phyloP scores from a whole-genome alignment of 2,329 filamentous ascomycete species.

The Cadophora gregata region DNA sequence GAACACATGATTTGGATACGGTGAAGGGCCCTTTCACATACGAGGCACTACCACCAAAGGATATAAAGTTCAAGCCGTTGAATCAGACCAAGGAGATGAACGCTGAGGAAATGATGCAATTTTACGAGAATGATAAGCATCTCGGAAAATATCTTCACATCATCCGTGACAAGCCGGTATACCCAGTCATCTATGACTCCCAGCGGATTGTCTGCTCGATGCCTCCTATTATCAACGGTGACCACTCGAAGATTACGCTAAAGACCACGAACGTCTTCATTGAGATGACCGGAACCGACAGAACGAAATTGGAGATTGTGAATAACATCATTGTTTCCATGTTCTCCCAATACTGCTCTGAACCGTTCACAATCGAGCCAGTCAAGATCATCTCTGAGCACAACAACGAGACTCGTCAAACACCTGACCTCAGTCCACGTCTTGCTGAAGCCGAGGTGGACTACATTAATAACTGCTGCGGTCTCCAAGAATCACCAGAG shows the following conservation, averaged over 20 bases:
- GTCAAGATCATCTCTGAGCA: constrained; percentile 91
- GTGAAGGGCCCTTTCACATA: constrained; percentile 96
- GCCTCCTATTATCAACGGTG: constrained; percentile 96
- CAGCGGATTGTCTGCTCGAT: constrained; percentile 88
- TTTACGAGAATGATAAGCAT: constrained; percentile 95
- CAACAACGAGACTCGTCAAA: constrained; percentile 81
- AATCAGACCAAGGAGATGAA: constrained; percentile 93
- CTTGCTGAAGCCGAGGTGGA: constrained; percentile 82
- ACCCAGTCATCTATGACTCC: constrained; percentile 93
- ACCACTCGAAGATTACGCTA: constrained; percentile 94
- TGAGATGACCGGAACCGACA: constrained; percentile 94
- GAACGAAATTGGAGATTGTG: constrained; percentile 95
- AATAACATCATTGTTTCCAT: constrained; percentile 95
- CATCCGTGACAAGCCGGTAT: constrained; percentile 90
- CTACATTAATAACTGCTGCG: constrained; percentile 94
- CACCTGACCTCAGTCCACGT: constrained; percentile 80
- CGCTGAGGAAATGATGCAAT: constrained; percentile 86
- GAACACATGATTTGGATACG: constrained; percentile 95
- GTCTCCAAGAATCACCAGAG: constrained; percentile 75
- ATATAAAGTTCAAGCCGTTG: constrained; percentile 88
- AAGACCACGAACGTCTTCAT: constrained; percentile 95
- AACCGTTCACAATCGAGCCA: constrained; percentile 92
- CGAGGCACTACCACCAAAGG: constrained; percentile 87
- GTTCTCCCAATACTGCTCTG: constrained; percentile 91
- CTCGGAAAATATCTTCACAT: constrained; percentile 91